phyloP scores from a whole-genome alignment of 2,329 filamentous ascomycete species.

The Neospermospora avenae region DNA sequence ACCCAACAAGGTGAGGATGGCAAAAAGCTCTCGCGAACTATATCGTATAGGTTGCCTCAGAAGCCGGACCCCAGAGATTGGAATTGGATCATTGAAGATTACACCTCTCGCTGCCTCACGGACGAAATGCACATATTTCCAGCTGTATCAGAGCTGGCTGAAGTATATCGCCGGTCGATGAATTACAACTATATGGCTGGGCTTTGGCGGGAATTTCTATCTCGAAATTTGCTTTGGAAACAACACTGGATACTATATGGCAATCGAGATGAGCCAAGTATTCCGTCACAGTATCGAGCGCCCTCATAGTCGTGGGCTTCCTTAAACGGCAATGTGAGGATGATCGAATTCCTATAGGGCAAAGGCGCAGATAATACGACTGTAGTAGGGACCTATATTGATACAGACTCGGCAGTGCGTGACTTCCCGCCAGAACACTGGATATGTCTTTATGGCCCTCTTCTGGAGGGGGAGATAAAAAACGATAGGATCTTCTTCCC shows the following conservation, averaged over 20 bases:
- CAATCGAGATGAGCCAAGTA: not conserved
- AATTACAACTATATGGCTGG: not conserved
- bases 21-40: not conserved
- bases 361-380: too few species aligned
- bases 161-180: not conserved
- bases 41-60: not conserved
- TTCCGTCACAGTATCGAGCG: not conserved
- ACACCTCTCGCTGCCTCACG: not conserved
- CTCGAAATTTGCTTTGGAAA: not conserved
- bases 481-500: too few species aligned
- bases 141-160: not conserved
- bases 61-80: not conserved
- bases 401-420: too few species aligned
- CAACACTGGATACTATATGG: not conserved
- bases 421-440: too few species aligned
- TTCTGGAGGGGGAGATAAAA: too few species aligned
- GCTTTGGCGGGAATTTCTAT: not conserved
- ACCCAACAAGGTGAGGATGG: not conserved
- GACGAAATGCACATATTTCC: not conserved
- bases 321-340: not conserved
- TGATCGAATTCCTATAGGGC: too few species aligned
- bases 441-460: too few species aligned
- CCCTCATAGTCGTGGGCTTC: constrained; percentile 8
- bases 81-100: too few species aligned
- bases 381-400: too few species aligned